Evolutionary conservation across 306 rosid genomes (phyloP), one percentile per base, ranked within the genome.

Genomic region (Lagenaria siceraria): DNA sequence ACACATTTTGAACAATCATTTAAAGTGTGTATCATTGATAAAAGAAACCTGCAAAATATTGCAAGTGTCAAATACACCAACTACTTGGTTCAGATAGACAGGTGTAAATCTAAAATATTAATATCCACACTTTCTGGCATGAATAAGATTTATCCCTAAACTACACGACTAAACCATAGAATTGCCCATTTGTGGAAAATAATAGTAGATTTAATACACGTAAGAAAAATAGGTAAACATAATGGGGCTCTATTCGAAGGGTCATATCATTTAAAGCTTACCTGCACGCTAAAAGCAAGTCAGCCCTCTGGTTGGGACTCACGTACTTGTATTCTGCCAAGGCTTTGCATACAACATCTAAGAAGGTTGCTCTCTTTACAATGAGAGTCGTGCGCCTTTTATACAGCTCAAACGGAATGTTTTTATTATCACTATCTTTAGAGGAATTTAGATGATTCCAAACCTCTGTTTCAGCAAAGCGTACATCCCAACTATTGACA

Each of bases 281-380:
- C 99, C 97, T 90, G 97, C 97, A 92, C 36, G 99, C 99, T 79
- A 95, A 77, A 64, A 83, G 58, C 81, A 95, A 82, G 87, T 95
- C 99, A 31, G 87, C 87, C 83, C 97, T 90, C 83, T 95, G 97
- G 86, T 92, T 90, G 80, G 97, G 93, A 85, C 99, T 92, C 58
- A 95, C 87, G 79, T 92, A 95, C 84, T 95, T 95, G 77, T 95
- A 95, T 81, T 92, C 92, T 33, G 97, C 87, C 85, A 92, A 62
- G 76, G 93, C 90, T 71, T 86, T 89, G 84, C 99, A 95, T 53
- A 88, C 93, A 83, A 90, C 83, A 65, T 90, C 88, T 76, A 95
- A 79, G 82, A 92, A 95, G 52, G 66, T 81, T 77, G 84, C 88
- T 87, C 97, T 87, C 14, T 77, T 74, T 36, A 95, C 85, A 54